Percentiles rank a stretch among this genome's conserved stretches.
phyloP scores from a whole-genome alignment of 2,329 filamentous ascomycete species.

The Fusarium azukiicola region DNA sequence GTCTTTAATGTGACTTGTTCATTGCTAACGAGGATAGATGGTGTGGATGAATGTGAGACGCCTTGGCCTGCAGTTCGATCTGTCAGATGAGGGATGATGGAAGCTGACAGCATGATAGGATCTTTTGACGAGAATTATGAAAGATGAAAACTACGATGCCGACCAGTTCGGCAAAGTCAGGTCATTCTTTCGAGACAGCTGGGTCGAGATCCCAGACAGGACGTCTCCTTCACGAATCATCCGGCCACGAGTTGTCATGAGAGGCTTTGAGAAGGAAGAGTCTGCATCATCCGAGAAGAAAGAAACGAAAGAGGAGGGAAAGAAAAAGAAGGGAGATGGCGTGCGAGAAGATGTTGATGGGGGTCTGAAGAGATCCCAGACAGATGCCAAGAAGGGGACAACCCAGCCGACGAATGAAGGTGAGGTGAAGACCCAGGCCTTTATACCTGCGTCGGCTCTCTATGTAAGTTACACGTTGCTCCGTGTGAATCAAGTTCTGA shows the following conservation, averaged over 20 bases:
- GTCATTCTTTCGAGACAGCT: slow-evolving; percentile 25
- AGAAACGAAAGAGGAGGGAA: too few species aligned
- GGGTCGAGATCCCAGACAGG: slow-evolving; percentile 21
- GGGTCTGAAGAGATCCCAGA: too few species aligned
- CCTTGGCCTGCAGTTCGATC: background rate
- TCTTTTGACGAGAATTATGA: background rate
- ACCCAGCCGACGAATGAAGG: too few species aligned
- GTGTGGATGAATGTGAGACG: slow-evolving; percentile 33
- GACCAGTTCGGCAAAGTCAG: background rate
- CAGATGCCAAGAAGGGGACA: too few species aligned
- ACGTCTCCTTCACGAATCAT: slow-evolving; percentile 16
- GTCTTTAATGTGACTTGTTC: background rate
- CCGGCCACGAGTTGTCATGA: slow-evolving; percentile 11
- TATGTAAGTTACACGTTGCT: too few species aligned
- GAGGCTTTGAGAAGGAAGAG: background rate
- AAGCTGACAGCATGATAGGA: slow-evolving; percentile 8
- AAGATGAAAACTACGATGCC: background rate
- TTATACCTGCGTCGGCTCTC: too few species aligned
- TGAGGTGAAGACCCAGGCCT: too few species aligned
- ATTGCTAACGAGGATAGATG: slow-evolving; percentile 6
- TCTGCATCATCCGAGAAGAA: background rate
- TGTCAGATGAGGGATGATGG: background rate
- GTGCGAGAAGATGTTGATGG: too few species aligned
- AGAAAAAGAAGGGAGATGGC: too few species aligned
- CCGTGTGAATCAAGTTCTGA: too few species aligned